Evolutionary conservation across 164 flowering plant genomes (phyloP).

Genomic region (Tinospora cordifolia): DNA sequence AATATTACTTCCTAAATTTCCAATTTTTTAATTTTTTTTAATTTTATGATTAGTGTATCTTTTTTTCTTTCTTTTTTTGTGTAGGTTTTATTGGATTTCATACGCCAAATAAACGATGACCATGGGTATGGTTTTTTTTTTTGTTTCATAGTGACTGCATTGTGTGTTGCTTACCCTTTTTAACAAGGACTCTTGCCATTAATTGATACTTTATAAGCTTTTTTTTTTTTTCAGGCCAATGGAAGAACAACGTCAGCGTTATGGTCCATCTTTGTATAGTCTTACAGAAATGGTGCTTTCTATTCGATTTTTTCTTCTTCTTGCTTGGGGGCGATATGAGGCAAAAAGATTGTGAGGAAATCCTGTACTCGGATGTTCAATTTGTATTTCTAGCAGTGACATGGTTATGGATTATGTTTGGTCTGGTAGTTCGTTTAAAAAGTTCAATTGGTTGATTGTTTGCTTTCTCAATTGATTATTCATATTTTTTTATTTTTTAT

Average conservation of each 20-base stretch:
- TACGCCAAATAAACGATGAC: conserved; percentile 86
- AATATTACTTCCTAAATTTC: too few relatives aligned
- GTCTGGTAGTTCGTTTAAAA: not conserved
- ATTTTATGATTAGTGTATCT: not conserved
- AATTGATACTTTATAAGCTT: conserved; percentile 3
- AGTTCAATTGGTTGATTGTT: conserved; percentile 3
- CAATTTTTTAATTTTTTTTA: not conserved
- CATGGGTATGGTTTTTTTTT: conserved; percentile 51
- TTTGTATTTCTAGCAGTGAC: not conserved
- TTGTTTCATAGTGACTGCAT: not conserved
- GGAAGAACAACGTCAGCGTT: conserved; percentile 95
- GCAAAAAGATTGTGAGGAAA: conserved; percentile 57
- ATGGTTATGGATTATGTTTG: not conserved
- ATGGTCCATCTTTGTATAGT: conserved; percentile 85
- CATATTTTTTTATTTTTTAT: not conserved
- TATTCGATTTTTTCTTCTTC: conserved; percentile 50
- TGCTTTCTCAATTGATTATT: conserved; percentile 4
- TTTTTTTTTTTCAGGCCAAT: conserved; percentile 57
- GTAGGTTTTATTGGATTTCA: conserved; percentile 91
- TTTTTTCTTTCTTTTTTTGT: conserved; percentile 11
- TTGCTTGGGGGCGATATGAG: conserved; percentile 57
- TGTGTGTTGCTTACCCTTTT: not conserved
- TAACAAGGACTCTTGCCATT: not conserved
- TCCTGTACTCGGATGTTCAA: conserved; percentile 7
- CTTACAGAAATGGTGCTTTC: conserved; percentile 69